Evolutionary conservation across 2,329 filamentous ascomycete genomes (phyloP), one percentile per base, ranked within the genome.

Genomic region (Aspergillus tamarii): DNA sequence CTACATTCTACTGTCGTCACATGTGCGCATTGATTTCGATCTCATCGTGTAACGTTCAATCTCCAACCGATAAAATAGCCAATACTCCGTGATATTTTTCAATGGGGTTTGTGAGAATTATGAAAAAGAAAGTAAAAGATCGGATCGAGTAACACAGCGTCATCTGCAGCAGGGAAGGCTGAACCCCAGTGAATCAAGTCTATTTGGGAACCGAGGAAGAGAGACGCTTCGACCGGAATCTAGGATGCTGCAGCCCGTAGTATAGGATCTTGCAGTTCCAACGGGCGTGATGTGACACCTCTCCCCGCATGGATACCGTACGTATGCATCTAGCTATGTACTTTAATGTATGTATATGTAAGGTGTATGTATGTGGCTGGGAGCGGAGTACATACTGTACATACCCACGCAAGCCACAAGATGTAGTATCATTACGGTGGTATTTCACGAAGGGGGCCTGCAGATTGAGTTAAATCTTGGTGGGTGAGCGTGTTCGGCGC

Each of bases 71-170:
- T 41, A 9, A 9, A 41, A 19, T 19, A 19, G 39, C 16, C 3
- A 16, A 26, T 26, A 26, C 3, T 26, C 26, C 26, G 26, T 26
- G 5, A 26, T 16, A 7, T 36, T 9, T 8, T 16, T 19, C 11
- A 48, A 28, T 52, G n/a, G 57, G 57, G 36, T 30, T n/a, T 59
- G 34, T 3, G 34, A 4, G 19, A 41, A 19, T 9, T n/a, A 41
- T 8, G 19, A n/a, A 39, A 41, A 41, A 41, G 39, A 41, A n/a
- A 41, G 57, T 53, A 60, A 28, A 64, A 60, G 64, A 66, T 64
- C 62, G 64, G n/a, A 66, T 36, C 32, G 61, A 50, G 65, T 61
- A 67, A 66, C 61, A 54, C 53, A 60, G 53, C 45, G 54, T 43
- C 56, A 64, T 60, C 62, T 64, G 52, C 30, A 55, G n/a, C n/a